Evolutionary conservation across 179 eudicot genomes (phyloP), one percentile per base, ranked within the genome.

Genomic region (Dionaea muscipula): DNA sequence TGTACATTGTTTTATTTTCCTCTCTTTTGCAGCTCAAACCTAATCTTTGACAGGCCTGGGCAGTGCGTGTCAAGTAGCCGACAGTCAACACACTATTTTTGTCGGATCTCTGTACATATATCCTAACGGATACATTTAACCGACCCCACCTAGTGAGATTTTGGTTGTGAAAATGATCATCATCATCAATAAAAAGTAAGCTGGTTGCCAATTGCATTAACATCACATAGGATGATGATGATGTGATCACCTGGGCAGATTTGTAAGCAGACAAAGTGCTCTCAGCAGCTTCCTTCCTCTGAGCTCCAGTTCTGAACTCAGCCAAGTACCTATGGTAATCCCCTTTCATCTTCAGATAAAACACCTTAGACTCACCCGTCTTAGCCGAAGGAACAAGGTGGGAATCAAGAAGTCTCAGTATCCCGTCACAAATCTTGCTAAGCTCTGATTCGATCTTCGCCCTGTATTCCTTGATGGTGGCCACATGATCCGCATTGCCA

Each of bases 211-310:
- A 22, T 48, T 48, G 7, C 44, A 39, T 15, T 7, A 10, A 5
- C 16, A 39, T n/a, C 5, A 39, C 4, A 7, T 13, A n/a, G 16
- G 44, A 39, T 39, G 44, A 39, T 2, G 19, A 5, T 3, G 4
- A 26, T n/a, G n/a, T n/a, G n/a, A 52, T n/a, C 23, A 47, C 62
- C 62, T 58, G 62, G 0, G 62, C 62, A 11, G 62, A 47, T 48
- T 58, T 58, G 53, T 58, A 58, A 46, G 62, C 62, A 22, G 46
- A 1, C 54, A 58, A 33, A 28, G 62, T 58, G 45, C 44, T 58
- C 33, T 58, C 62, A 47, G 62, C 62, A 46, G 62, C 62, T n/a
- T 58, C 62, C 28, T 58, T 58, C 53, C 62, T 58, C 24, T 58
- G 53, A 33, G 62, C 53, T 3, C 62, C 62, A 28, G 62, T 58